Percentiles rank a stretch among this genome's conserved stretches.
Evolutionary conservation across 768 basidiomycete species (phyloP).

Genomic region (Lactarius deliciosus): DNA sequence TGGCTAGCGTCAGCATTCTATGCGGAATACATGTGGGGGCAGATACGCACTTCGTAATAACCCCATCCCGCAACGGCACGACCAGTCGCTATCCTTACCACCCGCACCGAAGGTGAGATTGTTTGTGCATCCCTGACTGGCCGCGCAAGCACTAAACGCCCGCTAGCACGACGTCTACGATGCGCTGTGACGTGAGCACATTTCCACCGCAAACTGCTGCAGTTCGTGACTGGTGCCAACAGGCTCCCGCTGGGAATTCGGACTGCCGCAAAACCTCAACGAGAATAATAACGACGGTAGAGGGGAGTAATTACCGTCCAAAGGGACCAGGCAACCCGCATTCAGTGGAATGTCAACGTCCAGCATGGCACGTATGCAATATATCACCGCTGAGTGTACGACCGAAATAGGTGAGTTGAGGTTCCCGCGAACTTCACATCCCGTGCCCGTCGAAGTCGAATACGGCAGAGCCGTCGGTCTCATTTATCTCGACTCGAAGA

Average conservation of each 20-base stretch:
- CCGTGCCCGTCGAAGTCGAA: constrained; percentile 86
- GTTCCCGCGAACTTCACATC: constrained; percentile 80
- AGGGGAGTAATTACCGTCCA: constrained; percentile 54
- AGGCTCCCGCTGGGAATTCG: constrained; percentile 78
- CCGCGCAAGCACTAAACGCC: constrained; percentile 89
- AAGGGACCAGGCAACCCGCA: constrained; percentile 87
- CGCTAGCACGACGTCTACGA: constrained; percentile 92
- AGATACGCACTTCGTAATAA: constrained; percentile 67
- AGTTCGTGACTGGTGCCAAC: constrained; percentile 76
- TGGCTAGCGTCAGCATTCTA: constrained; percentile 2
- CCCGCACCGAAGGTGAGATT: constrained; percentile 89
- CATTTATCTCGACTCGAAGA: constrained; percentile 75
- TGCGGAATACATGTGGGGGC: background rate
- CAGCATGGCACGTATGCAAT: constrained; percentile 86
- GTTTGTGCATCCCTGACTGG: constrained; percentile 92
- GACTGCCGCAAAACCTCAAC: constrained; percentile 45
- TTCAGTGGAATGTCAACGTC: constrained; percentile 89
- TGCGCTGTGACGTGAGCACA: constrained; percentile 87
- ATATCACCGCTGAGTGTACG: constrained; percentile 84
- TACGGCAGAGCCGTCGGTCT: constrained; percentile 68
- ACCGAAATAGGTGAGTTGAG: constrained; percentile 85
- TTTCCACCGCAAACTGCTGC: constrained; percentile 94
- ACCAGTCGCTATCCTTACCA: constrained; percentile 82
- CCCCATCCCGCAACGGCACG: constrained; percentile 81
- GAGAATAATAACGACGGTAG: constrained; percentile 7